Evolutionary conservation across 495 filamentous ascomycete species (phyloP).

Genomic region (Ramalina intermedia): DNA sequence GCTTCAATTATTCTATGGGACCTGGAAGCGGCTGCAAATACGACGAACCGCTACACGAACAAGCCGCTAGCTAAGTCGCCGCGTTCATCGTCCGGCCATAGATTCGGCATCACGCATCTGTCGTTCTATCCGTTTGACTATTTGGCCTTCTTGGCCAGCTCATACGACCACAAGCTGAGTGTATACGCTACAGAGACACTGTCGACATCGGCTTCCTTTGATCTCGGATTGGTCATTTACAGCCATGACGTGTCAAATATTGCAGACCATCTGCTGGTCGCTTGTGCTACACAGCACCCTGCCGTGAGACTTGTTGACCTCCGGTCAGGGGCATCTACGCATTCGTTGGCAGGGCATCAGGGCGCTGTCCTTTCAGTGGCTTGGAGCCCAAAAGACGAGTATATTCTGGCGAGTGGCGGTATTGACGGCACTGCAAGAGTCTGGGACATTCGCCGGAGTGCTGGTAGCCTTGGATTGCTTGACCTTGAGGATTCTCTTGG

Average conservation of each 20-base stretch:
- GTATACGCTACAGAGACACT: slow-evolving; percentile 56
- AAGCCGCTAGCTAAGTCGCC: slow-evolving; percentile 31
- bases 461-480: slow-evolving; percentile 56
- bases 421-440: slow-evolving; percentile 65
- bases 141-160: slow-evolving; percentile 62
- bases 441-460: slow-evolving; percentile 69
- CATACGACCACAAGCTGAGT: slow-evolving; percentile 74
- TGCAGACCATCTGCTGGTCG: slow-evolving; percentile 58
- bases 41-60: slow-evolving; percentile 29
- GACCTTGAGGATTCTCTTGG: slow-evolving; percentile 74
- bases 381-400: slow-evolving; percentile 66
- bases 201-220: slow-evolving; percentile 47
- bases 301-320: slow-evolving; percentile 71
- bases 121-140: slow-evolving; percentile 83
- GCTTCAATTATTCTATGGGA: slow-evolving; percentile 73
- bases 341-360: slow-evolving; percentile 60
- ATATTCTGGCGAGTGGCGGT: slow-evolving; percentile 65
- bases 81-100: slow-evolving; percentile 41
- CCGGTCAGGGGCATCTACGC: slow-evolving; percentile 58
- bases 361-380: slow-evolving; percentile 56
- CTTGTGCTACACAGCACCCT: slow-evolving; percentile 70
- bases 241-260: slow-evolving; percentile 62
- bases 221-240: slow-evolving; percentile 56
- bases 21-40: slow-evolving; percentile 39
- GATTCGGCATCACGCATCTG: slow-evolving; percentile 67